Conservation (phyloP, 169 alveolate species). For the Neospora caninum region DNA sequence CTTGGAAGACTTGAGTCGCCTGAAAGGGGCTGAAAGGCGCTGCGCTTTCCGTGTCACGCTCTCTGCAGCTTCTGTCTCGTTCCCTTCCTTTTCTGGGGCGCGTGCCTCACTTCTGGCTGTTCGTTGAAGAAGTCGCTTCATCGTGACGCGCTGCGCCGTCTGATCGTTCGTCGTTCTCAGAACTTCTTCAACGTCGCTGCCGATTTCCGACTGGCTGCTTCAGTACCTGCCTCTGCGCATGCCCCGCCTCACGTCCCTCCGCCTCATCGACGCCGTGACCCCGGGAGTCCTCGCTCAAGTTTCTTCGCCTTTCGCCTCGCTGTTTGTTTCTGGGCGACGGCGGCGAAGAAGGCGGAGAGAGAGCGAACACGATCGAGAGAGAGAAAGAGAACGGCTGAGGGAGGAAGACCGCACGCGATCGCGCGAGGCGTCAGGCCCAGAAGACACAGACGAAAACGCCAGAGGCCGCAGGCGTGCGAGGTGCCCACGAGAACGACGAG, state of each 20-base stretch:
- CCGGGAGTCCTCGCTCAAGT: slow-evolving; percentile 22
- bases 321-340: neutral
- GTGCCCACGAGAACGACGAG: neutral
- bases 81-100: too few species aligned
- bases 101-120: too few species aligned
- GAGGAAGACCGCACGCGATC: neutral
- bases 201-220: slow-evolving; percentile 20
- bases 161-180: neutral
- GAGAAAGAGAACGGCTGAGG: neutral
- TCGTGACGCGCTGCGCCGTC: too few species aligned
- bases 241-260: slow-evolving; percentile 28
- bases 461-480: neutral
- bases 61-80: too few species aligned
- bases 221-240: slow-evolving; percentile 27
- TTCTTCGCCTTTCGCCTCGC: neutral
- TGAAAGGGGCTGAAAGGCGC: too few species aligned
- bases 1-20: too few species aligned
- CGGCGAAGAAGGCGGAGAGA: neutral
- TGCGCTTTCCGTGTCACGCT: too few species aligned
- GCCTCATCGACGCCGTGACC: slow-evolving; percentile 20
- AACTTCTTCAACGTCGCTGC: neutral
- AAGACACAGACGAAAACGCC: neutral
- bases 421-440: neutral
- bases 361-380: neutral
- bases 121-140: too few species aligned